phyloP scores from a whole-genome alignment of 2,329 filamentous ascomycete species.

The Berkeleyomyces rouxiae region DNA sequence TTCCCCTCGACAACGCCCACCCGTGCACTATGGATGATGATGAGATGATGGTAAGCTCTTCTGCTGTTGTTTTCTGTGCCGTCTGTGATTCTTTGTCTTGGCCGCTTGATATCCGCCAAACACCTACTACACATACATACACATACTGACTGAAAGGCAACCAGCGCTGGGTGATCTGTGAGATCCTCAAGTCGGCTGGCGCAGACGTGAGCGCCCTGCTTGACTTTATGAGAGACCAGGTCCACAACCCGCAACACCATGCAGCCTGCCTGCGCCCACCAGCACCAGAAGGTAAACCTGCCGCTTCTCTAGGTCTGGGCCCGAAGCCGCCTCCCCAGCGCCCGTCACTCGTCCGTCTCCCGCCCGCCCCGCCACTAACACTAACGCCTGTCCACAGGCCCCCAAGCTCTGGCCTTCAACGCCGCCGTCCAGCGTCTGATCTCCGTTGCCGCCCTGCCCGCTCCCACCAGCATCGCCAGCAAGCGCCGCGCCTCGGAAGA shows the following conservation, averaged over 20 bases:
- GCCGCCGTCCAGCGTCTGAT: neutral
- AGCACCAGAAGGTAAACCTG: neutral
- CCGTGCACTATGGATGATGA: neutral
- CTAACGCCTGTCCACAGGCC: neutral
- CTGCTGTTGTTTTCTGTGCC: neutral
- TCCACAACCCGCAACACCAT: neutral
- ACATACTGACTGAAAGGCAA: neutral
- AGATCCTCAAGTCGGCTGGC: constrained; percentile 1
- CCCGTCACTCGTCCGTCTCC: neutral
- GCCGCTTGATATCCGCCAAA: neutral
- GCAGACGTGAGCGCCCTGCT: neutral
- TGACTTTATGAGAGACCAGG: constrained; percentile 5
- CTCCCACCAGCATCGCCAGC: neutral
- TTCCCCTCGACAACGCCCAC: neutral
- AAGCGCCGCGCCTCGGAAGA: neutral
- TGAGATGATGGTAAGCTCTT: neutral
- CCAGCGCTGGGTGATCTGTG: neutral
- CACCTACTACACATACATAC: neutral
- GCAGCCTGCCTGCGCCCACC: neutral
- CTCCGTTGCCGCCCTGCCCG: neutral
- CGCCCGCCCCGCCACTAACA: neutral
- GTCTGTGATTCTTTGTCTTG: neutral
- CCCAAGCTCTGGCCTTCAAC: neutral
- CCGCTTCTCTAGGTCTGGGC: neutral
- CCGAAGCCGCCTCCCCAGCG: neutral